phyloP scores from a whole-genome alignment of 805 yeast species.

The Kazachstania taianensis region DNA sequence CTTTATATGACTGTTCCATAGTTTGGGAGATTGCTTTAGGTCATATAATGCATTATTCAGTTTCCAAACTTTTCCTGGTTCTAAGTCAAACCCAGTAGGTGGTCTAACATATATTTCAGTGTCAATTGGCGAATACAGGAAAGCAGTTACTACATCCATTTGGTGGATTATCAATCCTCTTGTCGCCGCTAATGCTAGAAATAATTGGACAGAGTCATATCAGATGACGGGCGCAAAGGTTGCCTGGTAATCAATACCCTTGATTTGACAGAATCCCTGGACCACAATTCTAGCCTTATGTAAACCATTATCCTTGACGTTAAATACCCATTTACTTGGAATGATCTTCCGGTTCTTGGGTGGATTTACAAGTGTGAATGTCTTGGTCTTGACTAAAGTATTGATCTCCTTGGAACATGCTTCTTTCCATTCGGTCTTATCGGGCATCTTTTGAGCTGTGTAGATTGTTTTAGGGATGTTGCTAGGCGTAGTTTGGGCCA shows the following conservation, averaged over 20 bases:
- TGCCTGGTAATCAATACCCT: conserved; percentile 22
- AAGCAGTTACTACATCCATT: conserved; percentile 19
- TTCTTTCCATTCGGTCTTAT: too few species aligned
- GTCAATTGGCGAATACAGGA: neutral
- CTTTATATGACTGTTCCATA: too few species aligned
- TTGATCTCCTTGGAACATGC: conserved; percentile 4
- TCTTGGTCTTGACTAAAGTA: conserved; percentile 5
- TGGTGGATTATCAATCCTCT: conserved; percentile 7
- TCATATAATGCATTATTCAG: too few species aligned
- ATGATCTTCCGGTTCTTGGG: too few species aligned
- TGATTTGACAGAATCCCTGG: conserved; percentile 17
- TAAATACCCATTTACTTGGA: conserved; percentile 15
- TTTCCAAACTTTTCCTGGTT: too few species aligned
- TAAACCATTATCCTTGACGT: conserved; percentile 6
- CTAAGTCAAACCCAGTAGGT: too few species aligned
- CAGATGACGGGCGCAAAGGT: conserved; percentile 24
- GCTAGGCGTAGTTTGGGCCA: too few species aligned
- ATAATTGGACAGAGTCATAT: conserved; percentile 10
- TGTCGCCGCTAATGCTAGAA: conserved; percentile 5
- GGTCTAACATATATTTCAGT: neutral
- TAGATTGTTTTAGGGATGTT: too few species aligned
- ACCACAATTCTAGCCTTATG: conserved; percentile 23
- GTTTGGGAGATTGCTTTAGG: too few species aligned
- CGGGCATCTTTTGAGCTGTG: too few species aligned
- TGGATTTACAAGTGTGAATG: conserved; percentile 6